Conservation (phyloP, 306 rosid species). For the Betula pendula region DNA sequence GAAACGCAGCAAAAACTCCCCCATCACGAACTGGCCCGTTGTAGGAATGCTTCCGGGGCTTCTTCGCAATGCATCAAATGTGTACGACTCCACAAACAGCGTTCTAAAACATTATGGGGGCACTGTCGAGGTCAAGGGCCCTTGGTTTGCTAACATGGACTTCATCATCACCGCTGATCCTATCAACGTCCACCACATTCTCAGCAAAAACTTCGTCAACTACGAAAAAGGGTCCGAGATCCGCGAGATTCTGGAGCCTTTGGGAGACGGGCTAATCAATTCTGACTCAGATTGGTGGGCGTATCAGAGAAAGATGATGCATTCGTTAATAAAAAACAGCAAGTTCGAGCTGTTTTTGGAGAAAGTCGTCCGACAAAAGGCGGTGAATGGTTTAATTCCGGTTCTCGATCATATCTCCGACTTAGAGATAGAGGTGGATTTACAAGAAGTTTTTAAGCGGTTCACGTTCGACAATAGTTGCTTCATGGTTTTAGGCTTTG, state of each 20-base stretch:
- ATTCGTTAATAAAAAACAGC: background rate
- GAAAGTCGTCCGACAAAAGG: conserved; percentile 5
- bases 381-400: conserved; percentile 22
- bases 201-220: conserved; percentile 20
- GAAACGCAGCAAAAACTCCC: background rate
- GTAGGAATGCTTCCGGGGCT: conserved; percentile 22
- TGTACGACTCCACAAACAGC: background rate
- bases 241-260: conserved; percentile 27
- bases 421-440: conserved; percentile 17
- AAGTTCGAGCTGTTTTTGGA: conserved; percentile 22
- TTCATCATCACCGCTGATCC: conserved; percentile 34
- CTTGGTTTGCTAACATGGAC: conserved; percentile 20
- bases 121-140: conserved; percentile 22
- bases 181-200: conserved; percentile 26
- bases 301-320: conserved; percentile 21
- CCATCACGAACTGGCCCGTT: conserved; percentile 3
- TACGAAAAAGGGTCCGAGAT: conserved; percentile 37
- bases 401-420: conserved; percentile 19
- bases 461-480: conserved; percentile 28
- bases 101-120: conserved; percentile 1
- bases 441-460: conserved; percentile 31
- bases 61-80: background rate
- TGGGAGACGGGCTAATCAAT: conserved; percentile 39
- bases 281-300: conserved; percentile 32
- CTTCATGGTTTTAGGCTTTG: conserved; percentile 25